phyloP scores from a whole-genome alignment of 73 alveolate genomes.

The Paramecium octaurelia region DNA sequence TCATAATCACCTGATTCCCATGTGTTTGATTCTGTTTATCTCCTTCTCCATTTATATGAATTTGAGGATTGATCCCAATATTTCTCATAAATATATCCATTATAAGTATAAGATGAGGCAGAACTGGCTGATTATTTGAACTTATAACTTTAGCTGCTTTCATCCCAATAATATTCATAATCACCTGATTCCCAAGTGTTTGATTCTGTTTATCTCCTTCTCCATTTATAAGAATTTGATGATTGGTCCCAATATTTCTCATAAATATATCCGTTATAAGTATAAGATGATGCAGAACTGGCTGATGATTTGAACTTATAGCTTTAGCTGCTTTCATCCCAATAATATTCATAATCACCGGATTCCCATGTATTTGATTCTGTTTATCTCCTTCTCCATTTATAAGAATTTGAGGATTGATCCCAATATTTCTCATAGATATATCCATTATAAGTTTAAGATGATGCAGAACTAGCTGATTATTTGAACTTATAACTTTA shows the following conservation, averaged over 20 bases:
- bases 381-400: no score
- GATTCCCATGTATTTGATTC: no score
- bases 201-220: neutral
- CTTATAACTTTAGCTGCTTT: neutral
- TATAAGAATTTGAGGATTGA: no score
- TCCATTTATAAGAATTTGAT: neutral
- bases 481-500: neutral
- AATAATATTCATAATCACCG: neutral
- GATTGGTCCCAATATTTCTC: neutral
- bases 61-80: no score
- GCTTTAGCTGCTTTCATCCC: neutral
- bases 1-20: no score
- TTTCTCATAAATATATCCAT: neutral
- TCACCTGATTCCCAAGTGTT: neutral
- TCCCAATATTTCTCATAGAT: neutral
- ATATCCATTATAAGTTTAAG: neutral
- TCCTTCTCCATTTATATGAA: no score
- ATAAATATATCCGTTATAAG: neutral
- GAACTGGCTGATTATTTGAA: neutral
- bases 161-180: neutral
- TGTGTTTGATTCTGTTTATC: no score
- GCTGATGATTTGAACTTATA: neutral
- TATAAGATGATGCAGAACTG: neutral
- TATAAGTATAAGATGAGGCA: neutral
- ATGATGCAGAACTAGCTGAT: neutral